phyloP scores from a whole-genome alignment of 257 asterid species.

The Forsythia suspensa region DNA sequence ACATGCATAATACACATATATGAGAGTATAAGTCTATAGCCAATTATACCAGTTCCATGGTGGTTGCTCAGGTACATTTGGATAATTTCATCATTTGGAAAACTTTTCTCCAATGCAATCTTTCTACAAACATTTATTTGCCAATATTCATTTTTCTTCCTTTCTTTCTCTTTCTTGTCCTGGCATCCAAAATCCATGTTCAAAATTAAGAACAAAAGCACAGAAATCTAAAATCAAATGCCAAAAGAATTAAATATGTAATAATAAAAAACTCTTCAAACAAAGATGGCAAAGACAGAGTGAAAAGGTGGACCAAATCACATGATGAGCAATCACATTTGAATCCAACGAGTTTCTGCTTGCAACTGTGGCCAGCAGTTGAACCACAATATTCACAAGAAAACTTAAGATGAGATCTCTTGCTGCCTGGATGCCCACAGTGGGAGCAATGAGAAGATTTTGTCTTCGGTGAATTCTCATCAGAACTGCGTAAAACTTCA shows the following conservation, averaged over 20 bases:
- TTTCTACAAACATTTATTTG: constrained; percentile 61
- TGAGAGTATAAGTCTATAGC: constrained; percentile 2
- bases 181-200: constrained; percentile 36
- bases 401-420: constrained; percentile 67
- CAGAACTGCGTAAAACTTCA: constrained; percentile 29
- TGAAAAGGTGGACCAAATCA: constrained; percentile 47
- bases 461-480: constrained; percentile 42
- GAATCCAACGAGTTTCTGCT: constrained; percentile 62
- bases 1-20: background rate
- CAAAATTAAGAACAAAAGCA: constrained; percentile 14
- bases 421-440: constrained; percentile 96
- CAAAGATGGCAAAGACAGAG: constrained; percentile 1
- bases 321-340: constrained; percentile 74
- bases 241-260: background rate
- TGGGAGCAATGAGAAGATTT: constrained; percentile 79
- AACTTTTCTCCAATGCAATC: constrained; percentile 63
- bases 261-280: background rate
- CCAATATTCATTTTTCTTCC: constrained; percentile 65
- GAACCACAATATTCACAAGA: constrained; percentile 69
- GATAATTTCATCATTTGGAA: constrained; percentile 68
- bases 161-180: constrained; percentile 67
- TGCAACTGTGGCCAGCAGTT: constrained; percentile 55
- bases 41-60: constrained; percentile 51
- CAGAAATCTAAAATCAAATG: constrained; percentile 5
- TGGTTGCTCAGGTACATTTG: constrained; percentile 60